Percentiles rank a stretch among this genome's conserved stretches.
phyloP scores from a whole-genome alignment of 441 rosid genomes.

The Pelargonium myrrhifolium region DNA sequence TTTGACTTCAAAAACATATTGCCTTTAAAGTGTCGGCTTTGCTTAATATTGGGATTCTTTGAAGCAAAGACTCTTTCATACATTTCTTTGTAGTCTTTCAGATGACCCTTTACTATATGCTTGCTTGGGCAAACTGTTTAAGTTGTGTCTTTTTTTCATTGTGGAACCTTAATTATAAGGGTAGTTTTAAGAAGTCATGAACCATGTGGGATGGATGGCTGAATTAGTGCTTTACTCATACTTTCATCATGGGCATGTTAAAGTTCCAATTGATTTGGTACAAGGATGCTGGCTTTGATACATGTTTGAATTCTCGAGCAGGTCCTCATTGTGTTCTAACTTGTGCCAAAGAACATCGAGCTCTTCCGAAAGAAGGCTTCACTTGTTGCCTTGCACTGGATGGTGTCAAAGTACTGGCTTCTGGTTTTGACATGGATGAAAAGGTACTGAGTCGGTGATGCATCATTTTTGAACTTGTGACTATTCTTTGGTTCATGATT shows the following conservation, averaged over 20 bases:
- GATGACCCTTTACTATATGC: not conserved
- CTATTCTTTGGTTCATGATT: slow-evolving; percentile 3
- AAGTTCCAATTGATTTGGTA: not conserved
- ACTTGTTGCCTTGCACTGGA: slow-evolving; percentile 98
- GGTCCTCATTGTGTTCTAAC: slow-evolving; percentile 95
- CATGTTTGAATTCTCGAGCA: slow-evolving; percentile 20
- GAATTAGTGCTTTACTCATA: not conserved
- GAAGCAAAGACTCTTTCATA: not conserved
- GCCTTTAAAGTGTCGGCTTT: not conserved
- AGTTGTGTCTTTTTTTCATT: not conserved
- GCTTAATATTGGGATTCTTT: not conserved
- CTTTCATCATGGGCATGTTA: not conserved
- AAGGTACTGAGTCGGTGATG: slow-evolving; percentile 43
- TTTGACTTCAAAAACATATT: not conserved
- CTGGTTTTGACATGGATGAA: slow-evolving; percentile 80
- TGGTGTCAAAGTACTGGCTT: slow-evolving; percentile 78
- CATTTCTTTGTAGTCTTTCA: not conserved
- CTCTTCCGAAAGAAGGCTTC: slow-evolving; percentile 64
- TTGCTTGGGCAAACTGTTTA: not conserved
- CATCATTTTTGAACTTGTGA: not conserved
- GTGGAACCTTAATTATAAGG: not conserved
- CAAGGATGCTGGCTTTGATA: slow-evolving; percentile 10
- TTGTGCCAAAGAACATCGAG: slow-evolving; percentile 75
- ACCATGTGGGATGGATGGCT: not conserved
- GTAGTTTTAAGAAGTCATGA: not conserved